Conservation (phyloP, 371 early-diverging fungal genomes). For the Mortierella polycephala region DNA sequence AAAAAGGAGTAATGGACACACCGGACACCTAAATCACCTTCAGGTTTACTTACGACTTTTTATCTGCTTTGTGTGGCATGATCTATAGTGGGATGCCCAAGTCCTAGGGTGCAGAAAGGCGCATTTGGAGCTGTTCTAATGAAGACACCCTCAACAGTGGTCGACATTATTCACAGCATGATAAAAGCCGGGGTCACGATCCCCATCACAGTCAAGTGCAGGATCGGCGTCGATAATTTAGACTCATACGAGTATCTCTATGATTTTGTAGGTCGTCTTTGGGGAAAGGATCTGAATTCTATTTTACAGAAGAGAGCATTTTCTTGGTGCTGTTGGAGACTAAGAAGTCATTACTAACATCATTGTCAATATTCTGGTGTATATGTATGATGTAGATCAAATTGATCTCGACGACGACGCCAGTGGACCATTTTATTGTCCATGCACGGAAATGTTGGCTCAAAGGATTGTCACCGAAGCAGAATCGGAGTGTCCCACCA, state of each 20-base stretch:
- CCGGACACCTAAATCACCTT: no score
- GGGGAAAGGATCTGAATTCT: no score
- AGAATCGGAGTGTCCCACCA: conserved; percentile 86
- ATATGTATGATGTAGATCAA: conserved; percentile 26
- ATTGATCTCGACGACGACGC: conserved; percentile 49
- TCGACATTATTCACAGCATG: conserved; percentile 71
- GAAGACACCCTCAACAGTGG: conserved; percentile 72
- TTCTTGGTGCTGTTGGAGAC: background rate
- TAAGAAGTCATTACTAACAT: no score
- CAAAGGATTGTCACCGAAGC: conserved; percentile 83
- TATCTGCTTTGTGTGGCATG: background rate
- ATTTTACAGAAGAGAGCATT: background rate
- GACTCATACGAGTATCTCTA: conserved; percentile 73
- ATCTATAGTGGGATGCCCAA: conserved; percentile 74
- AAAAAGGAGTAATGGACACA: no score
- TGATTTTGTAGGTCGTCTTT: conserved; percentile 59
- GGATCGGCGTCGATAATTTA: conserved; percentile 78
- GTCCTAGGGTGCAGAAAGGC: conserved; percentile 74
- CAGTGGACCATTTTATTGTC: conserved; percentile 73
- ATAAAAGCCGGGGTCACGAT: conserved; percentile 56
- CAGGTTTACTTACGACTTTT: background rate
- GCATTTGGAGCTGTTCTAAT: conserved; percentile 82
- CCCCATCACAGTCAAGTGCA: conserved; percentile 80
- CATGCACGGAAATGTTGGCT: conserved; percentile 92
- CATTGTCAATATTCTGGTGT: no score